These are phyloP conservation scores for Pachysandra terminalis DNA, from an alignment of 164 flowering plant species.

Conservation along the genomic window DNA sequence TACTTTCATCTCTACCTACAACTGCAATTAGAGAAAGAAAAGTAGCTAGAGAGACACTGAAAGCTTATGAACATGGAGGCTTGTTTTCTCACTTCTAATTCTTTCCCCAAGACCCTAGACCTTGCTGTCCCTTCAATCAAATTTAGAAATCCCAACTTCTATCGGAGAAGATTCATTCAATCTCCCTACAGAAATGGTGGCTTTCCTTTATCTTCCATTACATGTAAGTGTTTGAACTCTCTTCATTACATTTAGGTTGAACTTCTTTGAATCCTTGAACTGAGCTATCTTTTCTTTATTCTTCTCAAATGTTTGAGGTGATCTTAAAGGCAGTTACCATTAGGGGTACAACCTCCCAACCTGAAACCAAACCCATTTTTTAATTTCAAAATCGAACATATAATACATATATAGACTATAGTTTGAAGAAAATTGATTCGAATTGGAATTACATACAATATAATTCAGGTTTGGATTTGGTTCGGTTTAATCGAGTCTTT, in stretches of 20 bases:
- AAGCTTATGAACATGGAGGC: conserved; percentile 45
- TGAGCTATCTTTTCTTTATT: not conserved
- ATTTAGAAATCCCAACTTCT: conserved; percentile 16
- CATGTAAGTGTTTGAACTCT: conserved; percentile 41
- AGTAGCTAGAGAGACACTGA: not conserved
- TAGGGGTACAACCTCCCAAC: too few species aligned
- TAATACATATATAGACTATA: too few species aligned
- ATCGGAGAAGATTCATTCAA: conserved; percentile 16
- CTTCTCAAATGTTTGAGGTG: too few species aligned
- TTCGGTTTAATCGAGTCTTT: too few species aligned
- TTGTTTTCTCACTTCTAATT: conserved; percentile 48
- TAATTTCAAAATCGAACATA: too few species aligned
- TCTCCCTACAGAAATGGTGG: conserved; percentile 19
- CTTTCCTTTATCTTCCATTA: conserved; percentile 19
- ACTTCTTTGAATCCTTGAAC: too few species aligned
- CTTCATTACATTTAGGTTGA: too few species aligned
- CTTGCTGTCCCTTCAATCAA: conserved; percentile 29
- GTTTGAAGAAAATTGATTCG: too few species aligned
- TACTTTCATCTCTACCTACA: not conserved
- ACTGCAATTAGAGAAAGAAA: not conserved
- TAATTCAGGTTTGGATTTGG: too few species aligned
- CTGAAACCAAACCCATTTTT: too few species aligned
- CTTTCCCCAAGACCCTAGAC: conserved; percentile 37
- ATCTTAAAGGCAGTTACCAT: too few species aligned
- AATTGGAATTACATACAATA: too few species aligned